Conservation (phyloP, 208 protist species). For the Angomonas ambiguus region DNA sequence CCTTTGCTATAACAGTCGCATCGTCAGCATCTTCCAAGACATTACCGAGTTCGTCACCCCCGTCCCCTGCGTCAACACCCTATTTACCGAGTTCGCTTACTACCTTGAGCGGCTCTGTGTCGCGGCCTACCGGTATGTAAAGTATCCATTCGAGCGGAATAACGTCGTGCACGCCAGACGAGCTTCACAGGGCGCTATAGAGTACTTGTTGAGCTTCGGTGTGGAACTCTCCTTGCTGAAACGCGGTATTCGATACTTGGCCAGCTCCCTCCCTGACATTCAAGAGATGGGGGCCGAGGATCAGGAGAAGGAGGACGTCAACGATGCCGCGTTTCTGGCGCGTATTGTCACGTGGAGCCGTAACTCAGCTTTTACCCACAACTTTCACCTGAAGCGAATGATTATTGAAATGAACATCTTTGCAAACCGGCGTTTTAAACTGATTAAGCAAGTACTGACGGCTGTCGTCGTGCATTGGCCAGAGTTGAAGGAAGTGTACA, state of each 20-base stretch:
- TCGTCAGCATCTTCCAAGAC: constrained; percentile 54
- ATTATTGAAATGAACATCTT: constrained; percentile 60
- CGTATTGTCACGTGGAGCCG: constrained; percentile 55
- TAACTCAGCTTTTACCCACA: constrained; percentile 33
- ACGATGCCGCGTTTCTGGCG: constrained; percentile 36
- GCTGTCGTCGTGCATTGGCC: constrained; percentile 31
- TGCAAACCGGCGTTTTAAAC: constrained; percentile 52
- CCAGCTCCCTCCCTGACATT: neutral
- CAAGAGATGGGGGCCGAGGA: neutral
- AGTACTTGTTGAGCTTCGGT: constrained; percentile 61
- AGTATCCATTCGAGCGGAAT: constrained; percentile 37
- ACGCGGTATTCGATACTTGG: constrained; percentile 13
- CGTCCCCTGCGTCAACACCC: constrained; percentile 61
- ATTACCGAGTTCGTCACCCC: constrained; percentile 49
- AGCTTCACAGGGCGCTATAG: constrained; percentile 36
- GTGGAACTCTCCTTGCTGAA: constrained; percentile 56
- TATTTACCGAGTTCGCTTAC: constrained; percentile 58
- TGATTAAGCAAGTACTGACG: constrained; percentile 28
- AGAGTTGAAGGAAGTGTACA: constrained; percentile 38
- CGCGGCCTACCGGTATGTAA: constrained; percentile 60
- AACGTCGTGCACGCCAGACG: constrained; percentile 48
- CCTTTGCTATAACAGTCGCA: constrained; percentile 8
- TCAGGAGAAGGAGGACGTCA: constrained; percentile 4
- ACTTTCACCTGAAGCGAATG: constrained; percentile 52
- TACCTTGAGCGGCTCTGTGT: constrained; percentile 66